Evolutionary conservation across 306 rosid species (phyloP).

Genomic region (Ormosia semicastrata): DNA sequence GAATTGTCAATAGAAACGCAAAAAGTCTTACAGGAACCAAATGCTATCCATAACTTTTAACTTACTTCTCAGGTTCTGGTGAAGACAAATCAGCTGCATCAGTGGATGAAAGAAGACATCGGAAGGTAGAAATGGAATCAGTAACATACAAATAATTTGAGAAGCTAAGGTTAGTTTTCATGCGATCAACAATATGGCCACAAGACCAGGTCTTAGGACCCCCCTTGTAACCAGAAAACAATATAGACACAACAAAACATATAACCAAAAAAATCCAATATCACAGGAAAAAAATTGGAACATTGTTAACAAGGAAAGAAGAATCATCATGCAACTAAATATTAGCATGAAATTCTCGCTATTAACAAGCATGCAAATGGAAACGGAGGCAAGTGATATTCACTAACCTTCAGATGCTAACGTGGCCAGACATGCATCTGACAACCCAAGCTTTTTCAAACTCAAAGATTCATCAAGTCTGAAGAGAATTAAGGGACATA

Average conservation of each 20-base stretch:
- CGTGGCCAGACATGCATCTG: constrained; percentile 79
- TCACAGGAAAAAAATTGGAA: neutral
- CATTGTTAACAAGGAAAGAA: neutral
- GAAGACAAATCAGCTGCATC: constrained; percentile 39
- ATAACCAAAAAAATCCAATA: neutral
- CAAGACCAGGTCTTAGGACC: neutral
- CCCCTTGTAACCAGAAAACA: neutral
- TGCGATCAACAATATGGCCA: neutral
- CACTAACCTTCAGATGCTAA: constrained; percentile 79
- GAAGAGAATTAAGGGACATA: constrained; percentile 30
- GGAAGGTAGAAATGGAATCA: constrained; percentile 6
- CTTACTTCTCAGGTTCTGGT: constrained; percentile 48
- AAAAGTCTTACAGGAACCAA: neutral
- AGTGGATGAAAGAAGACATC: constrained; percentile 3
- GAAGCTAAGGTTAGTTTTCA: constrained; percentile 18
- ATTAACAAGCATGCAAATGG: constrained; percentile 19
- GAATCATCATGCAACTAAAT: constrained; percentile 8
- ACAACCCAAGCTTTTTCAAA: constrained; percentile 71
- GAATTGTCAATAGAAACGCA: constrained; percentile 18
- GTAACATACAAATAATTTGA: constrained; percentile 2
- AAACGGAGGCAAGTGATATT: constrained; percentile 13
- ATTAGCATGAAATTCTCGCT: neutral
- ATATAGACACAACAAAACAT: neutral
- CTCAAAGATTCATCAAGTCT: constrained; percentile 79
- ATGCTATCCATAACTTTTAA: constrained; percentile 25